Evolutionary conservation across 768 basidiomycete species (phyloP).

Genomic region (Lactarius hatsudake): DNA sequence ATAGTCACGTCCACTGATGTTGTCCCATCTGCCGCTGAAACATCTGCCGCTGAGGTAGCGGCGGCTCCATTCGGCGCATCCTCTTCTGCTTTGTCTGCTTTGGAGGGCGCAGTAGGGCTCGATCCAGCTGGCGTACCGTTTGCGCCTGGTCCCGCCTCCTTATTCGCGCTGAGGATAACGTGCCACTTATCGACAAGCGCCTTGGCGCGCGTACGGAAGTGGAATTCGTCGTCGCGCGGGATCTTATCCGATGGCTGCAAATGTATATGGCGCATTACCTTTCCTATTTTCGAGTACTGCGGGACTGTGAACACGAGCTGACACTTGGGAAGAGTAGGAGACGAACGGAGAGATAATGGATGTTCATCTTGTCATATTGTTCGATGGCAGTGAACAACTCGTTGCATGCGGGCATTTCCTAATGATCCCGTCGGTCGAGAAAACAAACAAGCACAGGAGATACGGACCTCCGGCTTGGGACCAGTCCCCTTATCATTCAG

Average conservation of each 20-base stretch:
- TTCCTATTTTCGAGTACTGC: constrained; percentile 74
- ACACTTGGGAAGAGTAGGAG: constrained; percentile 5
- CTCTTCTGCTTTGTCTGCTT: constrained; percentile 18
- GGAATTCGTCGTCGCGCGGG: constrained; percentile 62
- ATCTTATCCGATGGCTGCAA: constrained; percentile 52
- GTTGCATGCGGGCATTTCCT: constrained; percentile 80
- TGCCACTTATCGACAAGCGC: constrained; percentile 72
- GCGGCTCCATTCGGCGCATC: constrained; percentile 14
- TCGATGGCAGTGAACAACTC: constrained; percentile 75
- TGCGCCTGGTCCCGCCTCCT: constrained; percentile 21
- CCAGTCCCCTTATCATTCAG: constrained; percentile 55
- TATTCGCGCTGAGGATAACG: constrained; percentile 44
- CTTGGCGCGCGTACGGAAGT: constrained; percentile 68
- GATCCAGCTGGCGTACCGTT: constrained; percentile 20
- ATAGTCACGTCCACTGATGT: constrained; percentile 24
- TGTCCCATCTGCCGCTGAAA: constrained; percentile 22
- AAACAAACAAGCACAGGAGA: constrained; percentile 7
- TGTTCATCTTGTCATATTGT: constrained; percentile 69
- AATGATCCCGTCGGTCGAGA: constrained; percentile 12
- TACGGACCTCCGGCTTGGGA: constrained; percentile 63
- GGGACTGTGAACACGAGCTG: neutral
- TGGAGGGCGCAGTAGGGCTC: constrained; percentile 21
- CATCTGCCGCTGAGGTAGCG: neutral
- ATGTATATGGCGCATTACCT: constrained; percentile 87
- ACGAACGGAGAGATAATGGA: constrained; percentile 62